A percentile compares a stretch with the other conserved stretches of the same genome.
Conservation (phyloP, 1,284 basidiomycete genomes). For the Ustilago bromivora region DNA sequence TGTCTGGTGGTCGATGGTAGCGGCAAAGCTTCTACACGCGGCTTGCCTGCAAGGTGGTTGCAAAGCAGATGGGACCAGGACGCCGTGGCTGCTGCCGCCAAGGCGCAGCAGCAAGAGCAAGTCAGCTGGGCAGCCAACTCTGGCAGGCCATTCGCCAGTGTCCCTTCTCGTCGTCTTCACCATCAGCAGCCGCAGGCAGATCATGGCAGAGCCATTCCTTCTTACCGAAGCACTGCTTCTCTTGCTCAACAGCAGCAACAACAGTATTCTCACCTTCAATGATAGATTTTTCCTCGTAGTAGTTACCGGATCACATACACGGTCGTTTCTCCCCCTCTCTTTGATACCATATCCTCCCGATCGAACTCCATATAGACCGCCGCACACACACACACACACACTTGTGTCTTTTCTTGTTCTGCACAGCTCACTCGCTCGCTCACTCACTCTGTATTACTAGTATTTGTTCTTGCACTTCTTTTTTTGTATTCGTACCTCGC, state of each 20-base stretch:
- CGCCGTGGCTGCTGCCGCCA: constrained; percentile 9
- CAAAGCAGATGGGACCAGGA: constrained; percentile 42
- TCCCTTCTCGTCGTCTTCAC: constrained; percentile 9
- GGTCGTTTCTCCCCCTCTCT: constrained; percentile 6
- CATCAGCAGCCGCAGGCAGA: constrained; percentile 18
- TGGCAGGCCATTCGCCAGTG: constrained; percentile 28
- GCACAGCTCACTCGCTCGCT: neutral
- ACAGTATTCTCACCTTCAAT: constrained; percentile 15
- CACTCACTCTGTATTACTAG: constrained; percentile 2
- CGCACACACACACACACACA: neutral
- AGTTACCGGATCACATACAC: constrained; percentile 6
- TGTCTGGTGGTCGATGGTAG: constrained; percentile 15
- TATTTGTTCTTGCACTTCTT: neutral
- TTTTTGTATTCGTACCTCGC: constrained; percentile 5
- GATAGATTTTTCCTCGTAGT: neutral
- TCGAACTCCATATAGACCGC: constrained; percentile 10
- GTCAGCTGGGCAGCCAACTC: constrained; percentile 9
- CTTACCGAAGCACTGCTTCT: constrained; percentile 28
- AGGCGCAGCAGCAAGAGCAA: constrained; percentile 16
- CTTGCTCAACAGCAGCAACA: constrained; percentile 28
- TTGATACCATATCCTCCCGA: constrained; percentile 14
- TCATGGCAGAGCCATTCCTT: constrained; percentile 26
- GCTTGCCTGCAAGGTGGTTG: constrained; percentile 37
- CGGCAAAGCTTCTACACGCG: constrained; percentile 23
- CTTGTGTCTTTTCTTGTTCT: constrained; percentile 1